Evolutionary conservation across 352 stramenopile genomes (phyloP).

Genomic region (Poterioochromonas sp.): DNA sequence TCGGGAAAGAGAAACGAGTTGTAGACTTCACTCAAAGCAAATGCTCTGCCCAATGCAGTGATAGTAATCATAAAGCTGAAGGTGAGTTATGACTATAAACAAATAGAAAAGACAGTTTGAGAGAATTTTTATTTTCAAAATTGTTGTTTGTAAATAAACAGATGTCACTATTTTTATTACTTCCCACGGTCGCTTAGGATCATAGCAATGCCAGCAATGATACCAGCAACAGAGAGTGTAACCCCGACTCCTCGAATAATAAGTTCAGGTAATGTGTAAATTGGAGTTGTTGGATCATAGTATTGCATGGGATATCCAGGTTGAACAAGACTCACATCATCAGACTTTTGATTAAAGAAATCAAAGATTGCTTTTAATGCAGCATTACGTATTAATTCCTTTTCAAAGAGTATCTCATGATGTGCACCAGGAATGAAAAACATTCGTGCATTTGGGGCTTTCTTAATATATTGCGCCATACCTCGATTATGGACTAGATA

Average conservation of each 20-base stretch:
- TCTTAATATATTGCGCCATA: slow-evolving; percentile 1
- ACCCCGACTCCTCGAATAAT: neutral
- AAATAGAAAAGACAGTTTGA: no score
- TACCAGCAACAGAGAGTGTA: neutral
- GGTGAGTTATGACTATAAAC: no score
- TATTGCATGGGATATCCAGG: neutral
- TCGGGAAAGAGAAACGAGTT: neutral
- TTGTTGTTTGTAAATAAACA: no score
- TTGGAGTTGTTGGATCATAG: neutral
- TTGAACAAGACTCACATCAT: slow-evolving; percentile 10
- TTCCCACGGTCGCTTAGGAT: neutral
- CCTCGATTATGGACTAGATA: slow-evolving; percentile 27
- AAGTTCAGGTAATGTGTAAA: neutral
- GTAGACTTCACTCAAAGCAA: no score
- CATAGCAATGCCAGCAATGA: neutral
- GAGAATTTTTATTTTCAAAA: no score
- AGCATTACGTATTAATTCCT: neutral
- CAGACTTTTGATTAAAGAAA: slow-evolving; percentile 4
- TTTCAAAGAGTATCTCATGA: slow-evolving; percentile 19
- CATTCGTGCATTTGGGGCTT: neutral
- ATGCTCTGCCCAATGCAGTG: no score
- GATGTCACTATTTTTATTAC: neutral
- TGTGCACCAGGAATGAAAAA: slow-evolving; percentile 1
- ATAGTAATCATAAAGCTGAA: no score
- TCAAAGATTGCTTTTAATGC: neutral